Evolutionary conservation across 768 basidiomycete species (phyloP).

Genomic region (Termitomyces heimii): DNA sequence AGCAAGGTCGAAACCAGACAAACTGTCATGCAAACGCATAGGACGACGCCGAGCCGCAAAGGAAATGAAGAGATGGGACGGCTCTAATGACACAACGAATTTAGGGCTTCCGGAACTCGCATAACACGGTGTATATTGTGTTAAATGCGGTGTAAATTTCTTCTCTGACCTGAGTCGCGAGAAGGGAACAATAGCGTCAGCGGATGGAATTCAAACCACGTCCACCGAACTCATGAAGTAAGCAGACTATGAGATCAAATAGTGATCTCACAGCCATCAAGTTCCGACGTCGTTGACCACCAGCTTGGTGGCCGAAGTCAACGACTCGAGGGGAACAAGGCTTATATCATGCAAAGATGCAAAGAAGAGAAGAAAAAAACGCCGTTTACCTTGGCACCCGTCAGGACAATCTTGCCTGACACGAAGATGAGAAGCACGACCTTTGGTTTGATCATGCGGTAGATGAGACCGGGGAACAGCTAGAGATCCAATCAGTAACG

Average conservation of each 20-base stretch:
- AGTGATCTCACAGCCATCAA: slow-evolving; percentile 13
- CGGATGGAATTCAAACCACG: slow-evolving; percentile 39
- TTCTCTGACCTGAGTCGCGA: slow-evolving; percentile 76
- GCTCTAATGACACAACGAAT: background rate
- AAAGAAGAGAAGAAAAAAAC: slow-evolving; percentile 15
- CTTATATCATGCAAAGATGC: slow-evolving; percentile 13
- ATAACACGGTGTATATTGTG: slow-evolving; percentile 96
- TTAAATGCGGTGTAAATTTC: slow-evolving; percentile 99
- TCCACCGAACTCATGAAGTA: slow-evolving; percentile 27
- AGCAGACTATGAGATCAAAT: slow-evolving; percentile 25
- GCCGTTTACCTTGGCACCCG: slow-evolving; percentile 91
- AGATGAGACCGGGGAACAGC: slow-evolving; percentile 98
- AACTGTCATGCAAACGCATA: slow-evolving; percentile 7
- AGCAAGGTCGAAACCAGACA: background rate
- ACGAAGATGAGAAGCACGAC: slow-evolving; percentile 98
- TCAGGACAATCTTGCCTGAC: slow-evolving; percentile 97
- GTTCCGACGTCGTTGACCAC: slow-evolving; percentile 4
- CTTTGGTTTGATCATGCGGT: slow-evolving; percentile 99
- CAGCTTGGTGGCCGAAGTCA: slow-evolving; percentile 1
- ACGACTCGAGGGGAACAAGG: slow-evolving; percentile 9
- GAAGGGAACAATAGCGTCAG: slow-evolving; percentile 35
- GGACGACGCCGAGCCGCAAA: slow-evolving; percentile 13
- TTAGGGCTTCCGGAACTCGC: slow-evolving; percentile 89
- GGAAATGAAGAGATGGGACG: background rate
- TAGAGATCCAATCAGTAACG: slow-evolving; percentile 25